Evolutionary conservation across 345 rosid genomes (phyloP), one percentile per base, ranked within the genome.

Genomic region (Cardamine occulta): DNA sequence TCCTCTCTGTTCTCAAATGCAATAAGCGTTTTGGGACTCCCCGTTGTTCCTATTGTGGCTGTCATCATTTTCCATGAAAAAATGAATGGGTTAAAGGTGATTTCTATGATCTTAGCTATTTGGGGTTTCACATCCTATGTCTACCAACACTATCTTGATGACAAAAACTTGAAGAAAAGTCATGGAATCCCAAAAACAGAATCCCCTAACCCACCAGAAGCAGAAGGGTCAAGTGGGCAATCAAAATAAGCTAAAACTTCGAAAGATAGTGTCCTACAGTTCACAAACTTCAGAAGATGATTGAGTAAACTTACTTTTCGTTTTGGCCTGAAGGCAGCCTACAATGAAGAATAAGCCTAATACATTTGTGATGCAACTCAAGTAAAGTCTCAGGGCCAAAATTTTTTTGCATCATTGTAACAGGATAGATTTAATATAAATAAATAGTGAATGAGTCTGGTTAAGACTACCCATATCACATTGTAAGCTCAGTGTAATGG

Each of bases 1-100:
- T 86, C 90, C 44, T 78, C 94, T 7, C 64, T 91, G 31, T 88
- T 91, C 80, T 80, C 89, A 39, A 88, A 89, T 53, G 82, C 84
- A 14, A 81, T 85, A 17, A 78, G 88, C 52, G 89, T 68, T 28
- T 21, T 88, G 8, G 91, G 96, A 2, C 69, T 84, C 76, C 95
- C 93, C 3, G 69, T 91, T 6, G 81, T 84, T 71, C 93, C 97
- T 4, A 61, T 85, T 23, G 6, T 85, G 54, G 95, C 93, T 21
- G 86, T 88, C 59, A 73, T 89, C 77, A 74, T 86, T 40, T 86
- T 89, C 77, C 82, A 80, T 14, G 97, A 91, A 60, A 75, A 80
- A 52, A 86, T 91, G 93, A 73, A 82, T 39, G 91, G 88, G 13
- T 63, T 88, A 10, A 92, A 92, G 80, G 86, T 60, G 15, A 83